Evolutionary conservation across 75 land plant genomes (phyloP).

Genomic region (Pseudotsuga menziesii): DNA sequence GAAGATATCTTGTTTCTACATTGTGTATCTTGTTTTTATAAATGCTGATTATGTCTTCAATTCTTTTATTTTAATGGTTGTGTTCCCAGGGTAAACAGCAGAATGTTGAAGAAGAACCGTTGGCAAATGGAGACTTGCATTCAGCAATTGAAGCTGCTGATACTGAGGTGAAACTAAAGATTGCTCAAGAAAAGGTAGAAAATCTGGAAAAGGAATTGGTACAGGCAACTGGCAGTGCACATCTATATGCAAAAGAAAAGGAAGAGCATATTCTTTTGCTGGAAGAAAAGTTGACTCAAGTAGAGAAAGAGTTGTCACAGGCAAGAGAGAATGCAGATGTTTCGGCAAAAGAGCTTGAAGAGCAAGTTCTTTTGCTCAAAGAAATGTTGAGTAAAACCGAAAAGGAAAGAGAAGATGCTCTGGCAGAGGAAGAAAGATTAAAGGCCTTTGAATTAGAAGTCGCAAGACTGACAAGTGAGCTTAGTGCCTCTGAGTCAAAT

Average conservation of each 20-base stretch:
- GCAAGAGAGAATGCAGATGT: neutral
- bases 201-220: conserved; percentile 1
- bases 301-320: no score
- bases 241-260: neutral
- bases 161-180: conserved; percentile 3
- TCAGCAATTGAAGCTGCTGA: neutral
- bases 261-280: neutral
- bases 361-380: neutral
- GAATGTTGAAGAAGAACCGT: neutral
- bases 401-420: conserved; percentile 1
- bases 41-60: neutral
- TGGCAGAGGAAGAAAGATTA: conserved; percentile 34
- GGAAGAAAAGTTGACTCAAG: neutral
- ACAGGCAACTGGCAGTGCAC: neutral
- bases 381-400: neutral
- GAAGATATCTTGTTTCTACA: neutral
- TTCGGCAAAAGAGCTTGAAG: neutral
- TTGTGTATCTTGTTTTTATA: neutral
- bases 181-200: neutral
- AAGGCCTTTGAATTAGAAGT: conserved; percentile 38
- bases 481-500: no score
- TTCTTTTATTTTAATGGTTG: neutral
- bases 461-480: conserved; percentile 17
- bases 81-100: neutral
- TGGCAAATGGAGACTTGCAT: conserved; percentile 8